A percentile compares a stretch with the other conserved stretches of the same genome.
phyloP scores from a whole-genome alignment of 306 rosid species.

The Quercus suber region DNA sequence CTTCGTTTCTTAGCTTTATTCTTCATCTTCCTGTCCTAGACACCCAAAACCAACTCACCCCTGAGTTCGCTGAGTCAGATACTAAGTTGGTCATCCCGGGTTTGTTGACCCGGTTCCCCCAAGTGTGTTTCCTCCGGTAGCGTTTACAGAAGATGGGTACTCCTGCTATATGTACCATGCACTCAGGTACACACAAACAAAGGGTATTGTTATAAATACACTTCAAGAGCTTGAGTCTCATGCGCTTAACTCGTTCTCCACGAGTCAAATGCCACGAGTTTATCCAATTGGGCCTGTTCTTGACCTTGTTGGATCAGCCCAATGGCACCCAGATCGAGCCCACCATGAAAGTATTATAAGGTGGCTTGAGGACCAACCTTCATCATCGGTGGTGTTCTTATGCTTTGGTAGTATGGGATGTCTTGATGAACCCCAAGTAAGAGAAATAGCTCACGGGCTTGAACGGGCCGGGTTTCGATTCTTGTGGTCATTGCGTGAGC shows the following conservation, averaged over 20 bases:
- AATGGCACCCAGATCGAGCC: slow-evolving; percentile 21
- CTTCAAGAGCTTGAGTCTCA: slow-evolving; percentile 36
- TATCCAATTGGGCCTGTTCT: slow-evolving; percentile 37
- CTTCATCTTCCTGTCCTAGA: slow-evolving; percentile 34
- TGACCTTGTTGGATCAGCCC: slow-evolving; percentile 28
- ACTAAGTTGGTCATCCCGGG: slow-evolving; percentile 36
- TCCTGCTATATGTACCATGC: slow-evolving; percentile 24
- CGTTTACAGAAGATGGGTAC: slow-evolving; percentile 12
- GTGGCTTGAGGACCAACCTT: slow-evolving; percentile 34
- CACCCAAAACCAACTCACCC: not conserved
- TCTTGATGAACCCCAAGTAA: slow-evolving; percentile 15
- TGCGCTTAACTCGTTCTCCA: slow-evolving; percentile 19
- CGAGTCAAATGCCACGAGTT: slow-evolving; percentile 4
- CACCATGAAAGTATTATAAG: not conserved
- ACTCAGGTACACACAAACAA: slow-evolving; percentile 33
- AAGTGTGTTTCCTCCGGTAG: slow-evolving; percentile 24
- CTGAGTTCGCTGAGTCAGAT: not conserved
- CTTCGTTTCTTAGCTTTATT: slow-evolving; percentile 44
- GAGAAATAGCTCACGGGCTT: slow-evolving; percentile 37
- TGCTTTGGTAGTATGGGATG: slow-evolving; percentile 51
- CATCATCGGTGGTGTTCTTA: slow-evolving; percentile 31
- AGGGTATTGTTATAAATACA: slow-evolving; percentile 53
- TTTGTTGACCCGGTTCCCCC: slow-evolving; percentile 35
- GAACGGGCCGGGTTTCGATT: slow-evolving; percentile 34
- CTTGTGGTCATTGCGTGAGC: slow-evolving; percentile 47